Evolutionary conservation across 768 basidiomycete genomes (phyloP), one percentile per base, ranked within the genome.

Genomic region (Kwoniella dejecticola): DNA sequence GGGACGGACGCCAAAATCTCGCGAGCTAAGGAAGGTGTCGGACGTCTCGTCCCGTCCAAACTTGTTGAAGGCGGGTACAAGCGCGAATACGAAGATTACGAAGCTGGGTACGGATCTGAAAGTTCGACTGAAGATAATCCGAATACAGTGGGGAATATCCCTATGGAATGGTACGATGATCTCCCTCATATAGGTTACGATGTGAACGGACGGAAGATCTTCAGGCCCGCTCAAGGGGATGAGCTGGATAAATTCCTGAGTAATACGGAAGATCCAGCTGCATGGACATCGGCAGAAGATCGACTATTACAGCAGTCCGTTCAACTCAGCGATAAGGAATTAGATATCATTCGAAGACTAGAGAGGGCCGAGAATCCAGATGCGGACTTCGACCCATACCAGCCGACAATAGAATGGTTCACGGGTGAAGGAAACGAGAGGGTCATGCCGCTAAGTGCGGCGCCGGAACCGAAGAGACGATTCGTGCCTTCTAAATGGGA

Each of bases 401-500:
- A 93, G 75, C 89, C 90, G 19, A 96, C 87, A 46, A 85, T 88
- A 1, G 94, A 97, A 77, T 98, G 93, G 91, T 99, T 97, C 79
- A 95, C 95, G 11, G 91, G 91, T 2, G 89, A 91, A 79, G 92
- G 92, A 12, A 93, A 91, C 74, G 90, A 96, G 74, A 91, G 94
- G 80, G 81, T 88, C 21, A 97, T 93, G 92, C 96, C 96, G 23
- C 79, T 99, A 13, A 90, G 88, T 11, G 86, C 87, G 29, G 89
- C 89, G 26, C 91, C 93, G 1, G 93, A 98, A 77, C 96, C 96
- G 19, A 99, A 99, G 80, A 85, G 91, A 55, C 85, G 96, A 47
- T 99, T 94, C 87, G 84, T 97, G 12, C 91, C 94, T 13, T 95
- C 91, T 81, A 98, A 94, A 82, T 99, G 96, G 96, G 96, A 98